phyloP scores from a whole-genome alignment of 2,329 filamentous ascomycete species.

The Orbilia blumenaviensis region DNA sequence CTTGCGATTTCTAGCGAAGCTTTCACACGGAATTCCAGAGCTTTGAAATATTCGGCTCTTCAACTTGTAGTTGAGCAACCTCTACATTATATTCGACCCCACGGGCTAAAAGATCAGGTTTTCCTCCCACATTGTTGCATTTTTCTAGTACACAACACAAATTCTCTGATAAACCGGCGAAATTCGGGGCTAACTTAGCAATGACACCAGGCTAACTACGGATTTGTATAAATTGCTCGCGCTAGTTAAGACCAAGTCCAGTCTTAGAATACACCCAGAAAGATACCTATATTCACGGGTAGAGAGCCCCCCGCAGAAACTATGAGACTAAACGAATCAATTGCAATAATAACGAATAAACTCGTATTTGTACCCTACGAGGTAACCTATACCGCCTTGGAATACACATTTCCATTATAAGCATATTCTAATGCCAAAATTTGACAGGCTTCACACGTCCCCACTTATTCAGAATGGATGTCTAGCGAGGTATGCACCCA shows the following conservation, averaged over 20 bases:
- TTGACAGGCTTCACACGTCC: conserved; percentile 41
- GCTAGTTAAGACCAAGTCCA: too few relatives aligned
- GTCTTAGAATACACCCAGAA: too few relatives aligned
- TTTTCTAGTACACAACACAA: background rate
- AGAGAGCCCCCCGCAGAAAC: too few relatives aligned
- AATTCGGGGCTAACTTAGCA: too few relatives aligned
- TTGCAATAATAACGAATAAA: conserved; percentile 34
- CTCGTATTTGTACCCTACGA: conserved; percentile 36
- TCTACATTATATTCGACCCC: too few relatives aligned
- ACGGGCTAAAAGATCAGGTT: background rate
- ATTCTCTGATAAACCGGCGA: background rate
- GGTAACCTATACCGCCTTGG: background rate
- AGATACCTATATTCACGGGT: too few relatives aligned
- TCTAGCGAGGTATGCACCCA: conserved; percentile 43
- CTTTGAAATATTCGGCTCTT: too few relatives aligned
- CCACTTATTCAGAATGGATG: conserved; percentile 53
- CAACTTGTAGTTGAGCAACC: too few relatives aligned
- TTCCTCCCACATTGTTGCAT: conserved; percentile 2
- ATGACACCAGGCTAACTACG: too few relatives aligned
- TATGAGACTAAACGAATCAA: conserved; percentile 25
- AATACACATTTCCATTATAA: conserved; percentile 1
- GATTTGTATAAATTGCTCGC: too few relatives aligned
- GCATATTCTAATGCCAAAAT: background rate
- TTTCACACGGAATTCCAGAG: too few relatives aligned
- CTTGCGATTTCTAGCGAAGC: too few relatives aligned